phyloP scores from a whole-genome alignment of 441 rosid genomes.

The Pelargonium citronellum region DNA sequence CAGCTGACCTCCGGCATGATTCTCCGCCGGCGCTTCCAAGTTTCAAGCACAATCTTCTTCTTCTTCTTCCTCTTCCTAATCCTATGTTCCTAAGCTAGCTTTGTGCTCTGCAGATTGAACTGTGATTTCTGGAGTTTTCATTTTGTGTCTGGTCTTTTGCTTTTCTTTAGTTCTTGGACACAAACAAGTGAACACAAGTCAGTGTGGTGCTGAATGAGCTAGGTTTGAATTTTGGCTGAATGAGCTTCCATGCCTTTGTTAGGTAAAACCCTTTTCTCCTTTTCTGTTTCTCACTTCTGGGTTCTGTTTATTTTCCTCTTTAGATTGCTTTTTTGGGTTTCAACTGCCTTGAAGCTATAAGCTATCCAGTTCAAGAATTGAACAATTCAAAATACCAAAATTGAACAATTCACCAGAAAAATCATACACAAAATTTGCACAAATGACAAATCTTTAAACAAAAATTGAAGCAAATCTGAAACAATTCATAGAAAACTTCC shows the following conservation, averaged over 20 bases:
- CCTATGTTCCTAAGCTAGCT: neutral
- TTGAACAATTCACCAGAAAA: too few relatives aligned
- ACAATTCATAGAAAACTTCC: too few relatives aligned
- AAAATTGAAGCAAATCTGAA: too few relatives aligned
- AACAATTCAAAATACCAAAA: too few relatives aligned
- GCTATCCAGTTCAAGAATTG: too few relatives aligned
- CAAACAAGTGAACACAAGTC: neutral
- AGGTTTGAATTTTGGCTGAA: constrained; percentile 27
- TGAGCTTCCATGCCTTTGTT: constrained; percentile 56
- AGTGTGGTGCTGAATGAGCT: constrained; percentile 2
- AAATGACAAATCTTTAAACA: too few relatives aligned
- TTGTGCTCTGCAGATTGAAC: neutral
- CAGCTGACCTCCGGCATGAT: too few relatives aligned
- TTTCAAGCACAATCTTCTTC: neutral
- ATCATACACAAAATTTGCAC: too few relatives aligned
- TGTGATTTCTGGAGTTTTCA: neutral
- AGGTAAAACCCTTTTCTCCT: constrained; percentile 28
- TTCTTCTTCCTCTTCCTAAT: neutral
- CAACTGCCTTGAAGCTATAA: too few relatives aligned
- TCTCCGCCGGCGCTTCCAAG: too few relatives aligned
- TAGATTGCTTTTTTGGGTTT: too few relatives aligned
- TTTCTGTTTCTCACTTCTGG: neutral
- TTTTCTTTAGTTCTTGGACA: neutral
- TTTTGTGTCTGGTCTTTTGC: neutral
- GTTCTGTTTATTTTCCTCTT: neutral